These are phyloP conservation scores for Trichoderma sp. DNA, from an alignment of 2,329 filamentous ascomycete genomes.

Conservation along the genomic window DNA sequence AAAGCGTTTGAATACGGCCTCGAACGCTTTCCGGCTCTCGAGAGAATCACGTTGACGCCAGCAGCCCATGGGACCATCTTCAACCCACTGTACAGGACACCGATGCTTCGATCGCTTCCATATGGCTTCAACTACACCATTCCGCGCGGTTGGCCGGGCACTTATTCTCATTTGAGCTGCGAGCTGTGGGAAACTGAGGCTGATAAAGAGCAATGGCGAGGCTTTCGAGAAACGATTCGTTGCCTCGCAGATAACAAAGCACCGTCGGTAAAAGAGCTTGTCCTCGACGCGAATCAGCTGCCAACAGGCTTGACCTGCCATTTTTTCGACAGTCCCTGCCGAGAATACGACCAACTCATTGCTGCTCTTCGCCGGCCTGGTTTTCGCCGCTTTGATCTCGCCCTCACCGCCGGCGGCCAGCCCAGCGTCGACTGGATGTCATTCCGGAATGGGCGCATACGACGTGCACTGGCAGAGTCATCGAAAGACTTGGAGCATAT, in stretches of 20 bases:
- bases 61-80: conserved; percentile 42
- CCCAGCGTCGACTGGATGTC: not conserved
- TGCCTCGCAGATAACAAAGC: conserved; percentile 31
- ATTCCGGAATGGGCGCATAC: not conserved
- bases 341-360: conserved; percentile 34
- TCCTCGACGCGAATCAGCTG: conserved; percentile 37
- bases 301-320: conserved; percentile 36
- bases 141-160: conserved; percentile 34
- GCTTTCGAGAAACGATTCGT: conserved; percentile 31
- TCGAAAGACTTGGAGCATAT: not conserved
- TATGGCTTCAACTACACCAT: conserved; percentile 44
- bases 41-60: conserved; percentile 43
- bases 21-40: conserved; percentile 39
- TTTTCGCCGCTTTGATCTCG: conserved; percentile 1
- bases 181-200: conserved; percentile 11
- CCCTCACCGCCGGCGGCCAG: not conserved
- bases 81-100: conserved; percentile 45
- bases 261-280: conserved; percentile 38
- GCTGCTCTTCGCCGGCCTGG: not conserved
- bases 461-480: not conserved
- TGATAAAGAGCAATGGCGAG: conserved; percentile 35
- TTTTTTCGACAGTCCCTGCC: conserved; percentile 34
- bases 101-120: conserved; percentile 45
- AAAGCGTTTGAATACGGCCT: conserved; percentile 39
- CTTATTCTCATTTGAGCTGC: not conserved